Evolutionary conservation across 371 early-diverging fungal genomes (phyloP), one percentile per base, ranked within the genome.

Genomic region (Rhizopus sp.): DNA sequence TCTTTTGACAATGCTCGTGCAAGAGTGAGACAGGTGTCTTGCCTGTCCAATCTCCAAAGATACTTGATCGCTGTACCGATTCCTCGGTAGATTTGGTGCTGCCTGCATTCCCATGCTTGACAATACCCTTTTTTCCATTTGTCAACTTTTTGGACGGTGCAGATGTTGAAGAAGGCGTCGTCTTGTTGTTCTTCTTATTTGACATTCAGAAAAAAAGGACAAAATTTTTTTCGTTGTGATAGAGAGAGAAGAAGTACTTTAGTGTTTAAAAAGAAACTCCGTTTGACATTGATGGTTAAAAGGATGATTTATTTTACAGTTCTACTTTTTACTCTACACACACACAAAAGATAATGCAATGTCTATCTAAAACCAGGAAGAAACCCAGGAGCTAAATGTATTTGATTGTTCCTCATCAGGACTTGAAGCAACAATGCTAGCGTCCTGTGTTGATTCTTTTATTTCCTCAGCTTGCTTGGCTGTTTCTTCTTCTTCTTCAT

Each of bases 41-140:
- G 53, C 95, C 95, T 0, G 93, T 93, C 93, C 93, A 92, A 32
- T 81, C 80, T 7, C 84, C 88, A 68, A 91, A 93, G 40, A 88
- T 77, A 34, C 69, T 64, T 16, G 65, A 65, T 33, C 66, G 70
- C 49, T 66, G 68, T 35, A 38, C 48, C 8, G 59, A 51, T 52
- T 60, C 55, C 23, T 50, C 38, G 40, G 48, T 59, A 16, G 48
- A n/a, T 44, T 30, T 48, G 42, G 17, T 64, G 46, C 55, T 57
- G 15, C 63, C 63, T 0, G 69, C 69, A 64, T 77, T 77, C 32
- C 78, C 75, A 33, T 64, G 72, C 52, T 74, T 74, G 23, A 72
- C 72, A 41, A 72, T 77, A n/a, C 57, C 52, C 29, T 41, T 52
- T 13, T 63, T 65, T 12, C 47, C 44, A 3, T 29, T 23, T 30